A percentile compares a stretch with the other conserved stretches of the same genome.
Evolutionary conservation across 1,284 basidiomycete species (phyloP).

Genomic region (Cutaneotrichosporon cyanovorans): DNA sequence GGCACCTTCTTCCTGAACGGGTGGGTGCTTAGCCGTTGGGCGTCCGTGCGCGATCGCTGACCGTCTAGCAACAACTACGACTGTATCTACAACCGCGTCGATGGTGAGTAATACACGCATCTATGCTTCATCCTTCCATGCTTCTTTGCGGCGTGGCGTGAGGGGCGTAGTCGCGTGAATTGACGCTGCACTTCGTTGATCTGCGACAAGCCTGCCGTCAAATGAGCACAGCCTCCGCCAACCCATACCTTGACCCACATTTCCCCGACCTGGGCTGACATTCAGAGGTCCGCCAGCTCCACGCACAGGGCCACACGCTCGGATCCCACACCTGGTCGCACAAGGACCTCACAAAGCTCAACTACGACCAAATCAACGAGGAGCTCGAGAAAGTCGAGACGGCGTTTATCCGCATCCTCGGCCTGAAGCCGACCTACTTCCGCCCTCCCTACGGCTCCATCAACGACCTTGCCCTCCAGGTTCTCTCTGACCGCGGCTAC

Average conservation of each 20-base stretch:
- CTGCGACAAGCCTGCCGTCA: no score
- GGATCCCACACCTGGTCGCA: slow-evolving; percentile 56
- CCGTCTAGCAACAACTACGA: slow-evolving; percentile 33
- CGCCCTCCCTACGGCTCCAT: slow-evolving; percentile 50
- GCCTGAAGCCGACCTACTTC: slow-evolving; percentile 50
- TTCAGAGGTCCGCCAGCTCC: slow-evolving; percentile 7
- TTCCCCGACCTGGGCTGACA: no score
- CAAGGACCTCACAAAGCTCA: slow-evolving; percentile 48
- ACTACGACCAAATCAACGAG: slow-evolving; percentile 41
- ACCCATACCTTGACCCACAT: no score
- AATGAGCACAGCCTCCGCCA: no score
- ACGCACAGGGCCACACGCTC: slow-evolving; percentile 47
- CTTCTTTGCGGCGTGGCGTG: no score
- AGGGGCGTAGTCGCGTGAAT: no score
- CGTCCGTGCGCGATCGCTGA: no score
- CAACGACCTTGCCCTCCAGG: slow-evolving; percentile 51
- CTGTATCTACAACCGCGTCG: slow-evolving; percentile 51
- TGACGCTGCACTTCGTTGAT: no score
- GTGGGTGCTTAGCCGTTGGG: slow-evolving; percentile 26
- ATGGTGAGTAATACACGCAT: slow-evolving; percentile 1
- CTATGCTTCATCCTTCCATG: no score
- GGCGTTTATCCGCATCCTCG: slow-evolving; percentile 52
- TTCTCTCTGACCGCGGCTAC: slow-evolving; percentile 47
- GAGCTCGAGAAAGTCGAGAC: slow-evolving; percentile 50
- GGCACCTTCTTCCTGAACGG: slow-evolving; percentile 55